These are phyloP conservation scores for Quercus ilex DNA, from an alignment of 306 rosid species.

Conservation along the genomic window DNA sequence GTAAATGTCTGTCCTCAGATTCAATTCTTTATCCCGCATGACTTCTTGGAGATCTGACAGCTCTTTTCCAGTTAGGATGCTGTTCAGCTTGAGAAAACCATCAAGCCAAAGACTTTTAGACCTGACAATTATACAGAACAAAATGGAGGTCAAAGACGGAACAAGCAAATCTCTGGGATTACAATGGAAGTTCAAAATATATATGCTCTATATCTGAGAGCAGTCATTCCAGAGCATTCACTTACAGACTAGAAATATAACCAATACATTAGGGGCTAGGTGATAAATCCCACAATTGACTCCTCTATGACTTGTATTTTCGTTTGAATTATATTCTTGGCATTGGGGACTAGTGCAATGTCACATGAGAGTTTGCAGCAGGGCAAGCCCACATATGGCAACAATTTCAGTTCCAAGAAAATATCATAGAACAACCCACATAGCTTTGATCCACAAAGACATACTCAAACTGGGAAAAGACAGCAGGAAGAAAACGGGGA, in stretches of 20 bases:
- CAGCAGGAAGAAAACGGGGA: too few relatives aligned
- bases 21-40: slow-evolving; percentile 92
- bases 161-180: not conserved
- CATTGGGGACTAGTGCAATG: not conserved
- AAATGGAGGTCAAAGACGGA: not conserved
- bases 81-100: slow-evolving; percentile 72
- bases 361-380: not conserved
- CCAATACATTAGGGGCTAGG: not conserved
- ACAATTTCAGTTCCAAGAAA: not conserved
- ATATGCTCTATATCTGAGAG: not conserved
- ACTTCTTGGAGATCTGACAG: slow-evolving; percentile 97
- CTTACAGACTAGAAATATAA: not conserved
- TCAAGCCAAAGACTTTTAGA: slow-evolving; percentile 92
- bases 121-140: slow-evolving; percentile 35
- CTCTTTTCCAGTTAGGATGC: slow-evolving; percentile 69
- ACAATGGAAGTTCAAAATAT: not conserved
- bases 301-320: not conserved
- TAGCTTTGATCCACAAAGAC: not conserved
- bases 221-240: not conserved
- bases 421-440: not conserved
- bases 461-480: not conserved
- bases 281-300: not conserved
- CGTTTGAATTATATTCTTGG: not conserved
- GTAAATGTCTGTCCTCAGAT: slow-evolving; percentile 87
- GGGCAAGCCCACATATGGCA: not conserved